Evolutionary conservation across 31 red algal species (phyloP).

Genomic region (Odonthalia washingtoniensis): DNA sequence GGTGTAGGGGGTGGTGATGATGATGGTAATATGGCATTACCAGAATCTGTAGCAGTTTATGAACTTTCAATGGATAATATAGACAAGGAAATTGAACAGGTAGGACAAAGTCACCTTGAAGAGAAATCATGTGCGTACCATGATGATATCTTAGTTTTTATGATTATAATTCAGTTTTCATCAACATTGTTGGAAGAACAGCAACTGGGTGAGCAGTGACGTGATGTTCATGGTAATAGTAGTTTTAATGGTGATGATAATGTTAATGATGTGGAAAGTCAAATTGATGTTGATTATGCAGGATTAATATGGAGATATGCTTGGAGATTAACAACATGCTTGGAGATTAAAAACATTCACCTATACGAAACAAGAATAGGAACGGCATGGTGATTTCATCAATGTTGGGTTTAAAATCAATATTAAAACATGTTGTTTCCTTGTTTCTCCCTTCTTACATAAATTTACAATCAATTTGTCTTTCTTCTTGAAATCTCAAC

Average conservation of each 20-base stretch:
- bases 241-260: no score
- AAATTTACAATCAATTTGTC: no score
- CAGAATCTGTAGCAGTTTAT: slow-evolving; percentile 47
- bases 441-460: no score
- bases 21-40: slow-evolving; percentile 26
- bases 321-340: slow-evolving; percentile 35
- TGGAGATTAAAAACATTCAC: no score
- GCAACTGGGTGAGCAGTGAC: background rate
- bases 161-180: no score
- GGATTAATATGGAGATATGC: slow-evolving; percentile 62
- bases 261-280: background rate
- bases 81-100: slow-evolving; percentile 73
- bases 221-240: no score
- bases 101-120: slow-evolving; percentile 77
- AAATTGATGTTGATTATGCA: no score
- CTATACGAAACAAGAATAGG: no score
- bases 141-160: background rate
- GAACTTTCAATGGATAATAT: slow-evolving; percentile 62
- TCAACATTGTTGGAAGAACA: background rate
- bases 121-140: slow-evolving; percentile 12
- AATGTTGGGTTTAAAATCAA: no score
- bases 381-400: no score
- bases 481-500: no score
- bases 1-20: slow-evolving; percentile 49
- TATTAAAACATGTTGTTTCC: no score